Conservation (phyloP, 345 rosid genomes). For the Dimocarpus longan region DNA sequence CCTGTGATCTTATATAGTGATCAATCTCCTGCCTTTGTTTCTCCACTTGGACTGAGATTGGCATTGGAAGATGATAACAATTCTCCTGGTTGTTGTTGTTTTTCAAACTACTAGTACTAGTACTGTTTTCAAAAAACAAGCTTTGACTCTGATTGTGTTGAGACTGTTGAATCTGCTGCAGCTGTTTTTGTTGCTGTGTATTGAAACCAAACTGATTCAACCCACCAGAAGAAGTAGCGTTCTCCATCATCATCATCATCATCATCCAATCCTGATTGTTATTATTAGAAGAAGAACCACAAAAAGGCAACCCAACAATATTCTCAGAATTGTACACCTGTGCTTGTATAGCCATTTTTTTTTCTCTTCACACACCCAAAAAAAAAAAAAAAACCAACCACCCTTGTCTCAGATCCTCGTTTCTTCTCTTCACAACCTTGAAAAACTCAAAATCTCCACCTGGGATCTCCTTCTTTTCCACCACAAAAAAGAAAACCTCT, state of each 20-base stretch:
- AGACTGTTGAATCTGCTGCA: constrained; percentile 30
- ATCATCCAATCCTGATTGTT: constrained; percentile 36
- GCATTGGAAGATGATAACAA: background rate
- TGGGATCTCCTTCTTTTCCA: background rate
- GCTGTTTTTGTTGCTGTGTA: constrained; percentile 34
- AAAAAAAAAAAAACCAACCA: constrained; percentile 1
- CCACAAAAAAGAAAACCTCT: background rate
- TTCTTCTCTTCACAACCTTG: background rate
- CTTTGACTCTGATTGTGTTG: constrained; percentile 38
- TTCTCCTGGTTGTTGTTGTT: constrained; percentile 2
- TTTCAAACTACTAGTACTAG: constrained; percentile 15
- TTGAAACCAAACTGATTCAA: constrained; percentile 25
- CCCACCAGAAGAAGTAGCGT: constrained; percentile 15
- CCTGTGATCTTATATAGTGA: constrained; percentile 66
- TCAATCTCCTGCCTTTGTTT: constrained; percentile 68
- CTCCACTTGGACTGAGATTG: constrained; percentile 33
- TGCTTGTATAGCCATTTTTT: constrained; percentile 71
- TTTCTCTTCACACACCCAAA: background rate
- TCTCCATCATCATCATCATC: constrained; percentile 28
- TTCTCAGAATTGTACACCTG: constrained; percentile 46
- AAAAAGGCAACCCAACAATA: constrained; percentile 41
- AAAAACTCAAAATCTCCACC: background rate
- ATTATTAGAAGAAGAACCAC: constrained; percentile 26
- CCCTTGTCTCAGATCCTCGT: background rate
- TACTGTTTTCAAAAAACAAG: constrained; percentile 27